phyloP scores from a whole-genome alignment of 129 eudicot genomes.

The Flaveria robusta region DNA sequence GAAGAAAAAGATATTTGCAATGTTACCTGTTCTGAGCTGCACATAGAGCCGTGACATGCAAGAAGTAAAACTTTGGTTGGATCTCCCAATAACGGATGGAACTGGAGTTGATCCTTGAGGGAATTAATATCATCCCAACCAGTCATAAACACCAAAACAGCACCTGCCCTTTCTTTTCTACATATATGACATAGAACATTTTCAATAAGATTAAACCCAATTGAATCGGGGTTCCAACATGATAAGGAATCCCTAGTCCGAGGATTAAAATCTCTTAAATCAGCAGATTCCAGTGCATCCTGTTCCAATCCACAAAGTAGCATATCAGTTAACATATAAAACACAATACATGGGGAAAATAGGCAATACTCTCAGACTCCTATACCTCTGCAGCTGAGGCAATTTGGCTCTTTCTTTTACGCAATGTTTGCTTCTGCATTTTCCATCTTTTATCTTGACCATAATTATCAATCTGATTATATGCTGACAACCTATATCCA shows the following conservation, averaged over 20 bases:
- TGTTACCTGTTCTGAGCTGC: slow-evolving; percentile 88
- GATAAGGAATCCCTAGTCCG: slow-evolving; percentile 72
- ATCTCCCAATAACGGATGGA: slow-evolving; percentile 88
- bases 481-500: slow-evolving; percentile 71
- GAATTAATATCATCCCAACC: slow-evolving; percentile 99
- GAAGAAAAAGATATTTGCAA: not conserved
- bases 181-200: slow-evolving; percentile 84
- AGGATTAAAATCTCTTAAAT: slow-evolving; percentile 62
- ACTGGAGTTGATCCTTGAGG: slow-evolving; percentile 86
- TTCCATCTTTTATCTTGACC: slow-evolving; percentile 98
- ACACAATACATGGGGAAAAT: not conserved
- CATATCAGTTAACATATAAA: slow-evolving; percentile 15
- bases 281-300: slow-evolving; percentile 77
- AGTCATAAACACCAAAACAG: slow-evolving; percentile 94
- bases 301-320: slow-evolving; percentile 44
- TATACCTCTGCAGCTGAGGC: slow-evolving; percentile 96
- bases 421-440: slow-evolving; percentile 84
- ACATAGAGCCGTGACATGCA: slow-evolving; percentile 99
- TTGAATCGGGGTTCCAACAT: slow-evolving; percentile 98
- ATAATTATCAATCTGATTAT: slow-evolving; percentile 93
- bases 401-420: slow-evolving; percentile 84
- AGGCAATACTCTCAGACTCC: not conserved
- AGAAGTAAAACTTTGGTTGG: slow-evolving; percentile 81
- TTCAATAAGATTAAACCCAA: slow-evolving; percentile 95
- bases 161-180: slow-evolving; percentile 90